phyloP scores from a whole-genome alignment of 441 rosid species.

The Aquilaria agallochum region DNA sequence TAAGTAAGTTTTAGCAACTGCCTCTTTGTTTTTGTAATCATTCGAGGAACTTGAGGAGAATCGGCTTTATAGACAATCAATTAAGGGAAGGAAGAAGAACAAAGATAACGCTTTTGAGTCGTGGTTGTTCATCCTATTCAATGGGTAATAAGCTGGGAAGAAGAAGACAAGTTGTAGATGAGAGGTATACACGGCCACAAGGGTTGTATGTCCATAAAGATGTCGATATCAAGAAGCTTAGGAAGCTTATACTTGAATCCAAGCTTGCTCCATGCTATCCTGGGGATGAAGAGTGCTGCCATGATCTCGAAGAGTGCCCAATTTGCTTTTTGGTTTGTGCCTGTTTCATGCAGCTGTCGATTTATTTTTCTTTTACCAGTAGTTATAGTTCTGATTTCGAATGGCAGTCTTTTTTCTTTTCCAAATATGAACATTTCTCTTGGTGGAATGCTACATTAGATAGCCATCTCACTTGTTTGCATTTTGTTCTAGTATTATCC shows the following conservation, averaged over 20 bases:
- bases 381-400: background rate
- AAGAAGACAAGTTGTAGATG: conserved; percentile 88
- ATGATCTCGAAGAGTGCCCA: conserved; percentile 93
- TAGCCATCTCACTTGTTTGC: conserved; percentile 12
- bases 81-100: conserved; percentile 15
- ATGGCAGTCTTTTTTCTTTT: background rate
- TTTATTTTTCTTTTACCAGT: background rate
- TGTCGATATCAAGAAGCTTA: conserved; percentile 92
- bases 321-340: conserved; percentile 94
- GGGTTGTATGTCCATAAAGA: conserved; percentile 84
- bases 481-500: conserved; percentile 71
- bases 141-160: conserved; percentile 99
- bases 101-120: conserved; percentile 11
- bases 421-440: background rate
- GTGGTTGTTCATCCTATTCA: conserved; percentile 15
- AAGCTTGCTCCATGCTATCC: conserved; percentile 99
- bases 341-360: conserved; percentile 4
- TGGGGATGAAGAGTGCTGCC: conserved; percentile 73
- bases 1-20: conserved; percentile 4
- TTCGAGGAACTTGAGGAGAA: conserved; percentile 13
- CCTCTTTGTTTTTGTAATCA: conserved; percentile 9
- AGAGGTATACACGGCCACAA: conserved; percentile 87
- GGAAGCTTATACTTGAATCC: conserved; percentile 89
- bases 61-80: background rate
- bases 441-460: background rate